Evolutionary conservation across 1,139 yeast genomes (phyloP), one percentile per base, ranked within the genome.

Genomic region (Geotrichum fermentans): DNA sequence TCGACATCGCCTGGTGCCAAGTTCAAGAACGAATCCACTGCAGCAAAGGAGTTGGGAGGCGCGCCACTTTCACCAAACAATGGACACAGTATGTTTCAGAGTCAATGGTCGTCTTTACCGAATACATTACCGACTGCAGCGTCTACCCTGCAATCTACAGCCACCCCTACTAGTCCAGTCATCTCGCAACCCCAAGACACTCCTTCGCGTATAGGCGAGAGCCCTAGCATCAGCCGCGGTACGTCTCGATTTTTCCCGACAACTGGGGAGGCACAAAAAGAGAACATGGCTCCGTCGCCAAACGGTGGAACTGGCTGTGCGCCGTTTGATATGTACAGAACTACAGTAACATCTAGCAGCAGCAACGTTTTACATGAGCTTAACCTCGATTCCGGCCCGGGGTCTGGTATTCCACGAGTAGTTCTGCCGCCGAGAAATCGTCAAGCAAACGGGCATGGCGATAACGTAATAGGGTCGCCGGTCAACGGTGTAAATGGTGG

Each of bases 211-310:
- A 6, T 24, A 10, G 10, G 28, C 28, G 28, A 24, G 28, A 24
- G 28, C 28, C 49, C 44, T 4, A 17, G 36, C 3, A 36, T 45
- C 28, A 21, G 36, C 13, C 49, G 49, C 14, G 47, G 47, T 4
- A 28, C 41, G 7, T 45, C 49, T 6, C 33, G 49, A 10, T 45
- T 45, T 28, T 45, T 45, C 32, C 49, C 49, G n/a, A 33, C 44
- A 4, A 34, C 11, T n/a, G 36, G 39, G 10, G 30, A n/a, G 14
- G 44, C 38, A 5, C 28, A 20, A 17, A 39, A 39, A 14, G 40
- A 45, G 11, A 18, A 18, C 39, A 21, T 13, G 11, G 11, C 17
- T 6, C 28, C 28, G 10, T 24, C 28, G 6, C 6, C 6, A 6
- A 10, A 6, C 28, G 10, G 10, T 10, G 28, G 28, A 10, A 24